A percentile compares a stretch with the other conserved stretches of the same genome.
phyloP scores from a whole-genome alignment of 2,329 filamentous ascomycete genomes.

The Aspergillus fumigatus region DNA sequence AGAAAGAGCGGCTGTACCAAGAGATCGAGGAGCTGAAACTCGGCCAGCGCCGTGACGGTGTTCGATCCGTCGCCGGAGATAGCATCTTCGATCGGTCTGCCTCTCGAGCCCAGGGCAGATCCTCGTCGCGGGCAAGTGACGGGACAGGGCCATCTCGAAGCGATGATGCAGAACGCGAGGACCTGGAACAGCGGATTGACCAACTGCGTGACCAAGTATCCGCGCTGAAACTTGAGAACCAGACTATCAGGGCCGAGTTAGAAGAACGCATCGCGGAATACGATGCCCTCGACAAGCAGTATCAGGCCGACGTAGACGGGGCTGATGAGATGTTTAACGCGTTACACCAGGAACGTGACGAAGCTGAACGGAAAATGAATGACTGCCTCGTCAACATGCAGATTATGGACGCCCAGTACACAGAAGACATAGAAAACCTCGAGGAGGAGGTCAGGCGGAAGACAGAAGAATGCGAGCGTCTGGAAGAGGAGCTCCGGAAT shows the following conservation, averaged over 20 bases:
- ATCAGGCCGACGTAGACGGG: constrained; percentile 77
- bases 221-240: constrained; percentile 80
- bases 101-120: constrained; percentile 71
- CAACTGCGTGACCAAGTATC: constrained; percentile 82
- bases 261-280: constrained; percentile 76
- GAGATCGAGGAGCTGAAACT: constrained; percentile 97
- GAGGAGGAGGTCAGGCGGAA: constrained; percentile 67
- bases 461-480: constrained; percentile 63
- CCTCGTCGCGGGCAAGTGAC: constrained; percentile 69
- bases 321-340: constrained; percentile 74
- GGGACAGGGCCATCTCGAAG: constrained; percentile 59
- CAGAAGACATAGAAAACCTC: constrained; percentile 55
- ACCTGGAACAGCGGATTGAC: constrained; percentile 77
- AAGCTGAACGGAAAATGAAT: constrained; percentile 70
- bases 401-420: constrained; percentile 52
- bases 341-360: constrained; percentile 79
- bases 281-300: constrained; percentile 64
- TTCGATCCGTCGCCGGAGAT: constrained; percentile 64
- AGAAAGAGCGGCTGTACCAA: constrained; percentile 90
- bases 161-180: constrained; percentile 76
- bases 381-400: constrained; percentile 52
- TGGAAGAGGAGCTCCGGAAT: constrained; percentile 68
- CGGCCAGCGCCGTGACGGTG: constrained; percentile 65
- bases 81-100: constrained; percentile 93
- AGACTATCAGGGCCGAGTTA: constrained; percentile 78